These are phyloP conservation scores for Purpureocillium lavendulum DNA, from an alignment of 2,329 filamentous ascomycete genomes.

Conservation along the genomic window DNA sequence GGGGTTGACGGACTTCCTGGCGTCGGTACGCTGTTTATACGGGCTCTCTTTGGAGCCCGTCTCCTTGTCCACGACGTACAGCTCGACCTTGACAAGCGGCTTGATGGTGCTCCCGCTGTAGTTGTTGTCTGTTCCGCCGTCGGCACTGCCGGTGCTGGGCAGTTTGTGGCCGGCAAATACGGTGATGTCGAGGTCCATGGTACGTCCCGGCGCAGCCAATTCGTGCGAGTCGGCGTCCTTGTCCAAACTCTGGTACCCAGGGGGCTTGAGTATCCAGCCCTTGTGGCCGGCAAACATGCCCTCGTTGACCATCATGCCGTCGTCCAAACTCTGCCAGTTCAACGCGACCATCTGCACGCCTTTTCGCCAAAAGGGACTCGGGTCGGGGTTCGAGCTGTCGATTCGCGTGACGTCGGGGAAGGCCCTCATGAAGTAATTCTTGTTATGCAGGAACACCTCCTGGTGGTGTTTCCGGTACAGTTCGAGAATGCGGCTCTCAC, in stretches of 20 bases:
- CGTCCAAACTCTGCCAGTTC: conserved; percentile 94
- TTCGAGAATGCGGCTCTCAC: conserved; percentile 64
- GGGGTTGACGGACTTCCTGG: conserved; percentile 50
- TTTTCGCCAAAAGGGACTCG: conserved; percentile 81
- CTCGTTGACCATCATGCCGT: conserved; percentile 93
- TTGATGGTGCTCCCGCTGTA: conserved; percentile 36
- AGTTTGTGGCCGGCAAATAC: conserved; percentile 72
- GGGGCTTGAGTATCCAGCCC: conserved; percentile 81
- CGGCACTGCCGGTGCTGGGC: conserved; percentile 20
- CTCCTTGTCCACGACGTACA: conserved; percentile 51
- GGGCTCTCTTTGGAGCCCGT: conserved; percentile 36
- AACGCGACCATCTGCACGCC: conserved; percentile 97
- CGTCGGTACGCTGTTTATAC: conserved; percentile 52
- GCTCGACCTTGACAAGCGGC: conserved; percentile 69
- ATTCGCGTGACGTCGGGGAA: conserved; percentile 76
- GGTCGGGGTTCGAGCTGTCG: conserved; percentile 90
- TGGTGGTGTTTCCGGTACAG: conserved; percentile 54
- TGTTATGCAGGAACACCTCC: conserved; percentile 81
- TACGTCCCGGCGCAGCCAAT: conserved; percentile 38
- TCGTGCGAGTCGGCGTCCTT: conserved; percentile 31
- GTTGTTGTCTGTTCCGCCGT: conserved; percentile 19
- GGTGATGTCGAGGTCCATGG: conserved; percentile 61
- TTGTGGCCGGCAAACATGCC: conserved; percentile 87
- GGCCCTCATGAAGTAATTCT: conserved; percentile 78
- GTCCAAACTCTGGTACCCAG: conserved; percentile 54